Base-by-base conservation (phyloP, 1,284 basidiomycete genomes). In the Sphaerobolus stellatus region DNA sequence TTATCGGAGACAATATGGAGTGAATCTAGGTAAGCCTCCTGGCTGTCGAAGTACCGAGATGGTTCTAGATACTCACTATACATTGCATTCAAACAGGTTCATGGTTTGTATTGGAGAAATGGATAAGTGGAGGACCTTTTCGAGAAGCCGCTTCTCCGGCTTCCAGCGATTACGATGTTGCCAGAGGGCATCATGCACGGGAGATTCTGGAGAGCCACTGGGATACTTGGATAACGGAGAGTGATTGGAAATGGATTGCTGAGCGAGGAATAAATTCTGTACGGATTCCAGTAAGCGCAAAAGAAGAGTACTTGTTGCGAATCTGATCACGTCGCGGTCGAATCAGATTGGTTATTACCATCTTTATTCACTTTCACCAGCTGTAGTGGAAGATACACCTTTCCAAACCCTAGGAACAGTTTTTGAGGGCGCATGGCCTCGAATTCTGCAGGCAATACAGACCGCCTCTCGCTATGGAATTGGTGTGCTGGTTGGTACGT, bases 201-300 rank as follows among this genome's bases (percentile, higher is more conserved):
- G 67, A 75, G 54, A 75, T 82, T 5, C 73, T 95, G 28, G 88
- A 94, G 64, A 67, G 72, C 7, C 92, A 94, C 68, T 94, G 91
- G 90, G 88, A 91, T 67, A 80, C 73, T 1, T 92, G 88, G 87
- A 81, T 93, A 38, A 78, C 73, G 1, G 80, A 84, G 27, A 70
- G 70, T 1, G 90, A 93, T 66, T 92, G 85, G 79, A 67, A 73
- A 40, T 94, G 88, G 88, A 79, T 94, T 54, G 75, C 77, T 1
- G 71, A 80, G n/a, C 75, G 75, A 52, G 92, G 92, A 0, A 80
- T 94, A 66, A 95, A 94, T 62, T 81, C 88, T 33, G 90, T 94
- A 59, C 77, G 92, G 56, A 81, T 95, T 54, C 92, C 92, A 22
- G 88, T 94, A 62, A 62, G 83, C 68, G 8, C 25, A 52, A 31